These are phyloP conservation scores for Mycena sp. DNA, from an alignment of 1,284 basidiomycete genomes.

Conservation along the genomic window DNA sequence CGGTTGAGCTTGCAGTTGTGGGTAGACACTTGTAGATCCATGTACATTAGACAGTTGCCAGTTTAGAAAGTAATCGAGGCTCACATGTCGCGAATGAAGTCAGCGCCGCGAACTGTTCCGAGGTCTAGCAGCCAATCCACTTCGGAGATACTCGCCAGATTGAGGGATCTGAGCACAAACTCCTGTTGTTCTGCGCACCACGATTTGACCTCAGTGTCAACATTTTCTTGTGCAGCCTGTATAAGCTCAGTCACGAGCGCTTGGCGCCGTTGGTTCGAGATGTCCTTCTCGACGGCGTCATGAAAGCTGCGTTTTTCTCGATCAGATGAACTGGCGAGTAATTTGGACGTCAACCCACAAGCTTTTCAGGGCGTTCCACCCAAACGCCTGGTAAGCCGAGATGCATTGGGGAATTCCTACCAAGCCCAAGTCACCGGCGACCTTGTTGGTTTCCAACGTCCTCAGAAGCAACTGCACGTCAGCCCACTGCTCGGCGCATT, in stretches of 20 bases:
- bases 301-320: not conserved
- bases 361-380: conserved; percentile 3
- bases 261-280: not conserved
- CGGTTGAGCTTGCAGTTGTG: not conserved
- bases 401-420: not conserved
- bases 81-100: not conserved
- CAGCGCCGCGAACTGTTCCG: not conserved
- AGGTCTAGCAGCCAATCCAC: conserved; percentile 4
- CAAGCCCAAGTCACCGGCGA: not conserved
- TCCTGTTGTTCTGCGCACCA: conserved; percentile 1
- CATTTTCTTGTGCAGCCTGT: not conserved
- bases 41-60: not conserved
- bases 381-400: not conserved
- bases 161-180: not conserved
- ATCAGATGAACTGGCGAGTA: not conserved
- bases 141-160: not conserved
- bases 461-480: conserved; percentile 1
- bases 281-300: not conserved
- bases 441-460: not conserved
- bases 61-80: not conserved
- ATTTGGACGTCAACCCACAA: not conserved
- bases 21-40: not conserved
- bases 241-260: not conserved
- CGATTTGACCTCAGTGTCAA: not conserved
- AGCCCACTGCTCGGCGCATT: conserved; percentile 5